phyloP scores from a whole-genome alignment of 1,139 yeast species.

The Saccharomyces uvarum region DNA sequence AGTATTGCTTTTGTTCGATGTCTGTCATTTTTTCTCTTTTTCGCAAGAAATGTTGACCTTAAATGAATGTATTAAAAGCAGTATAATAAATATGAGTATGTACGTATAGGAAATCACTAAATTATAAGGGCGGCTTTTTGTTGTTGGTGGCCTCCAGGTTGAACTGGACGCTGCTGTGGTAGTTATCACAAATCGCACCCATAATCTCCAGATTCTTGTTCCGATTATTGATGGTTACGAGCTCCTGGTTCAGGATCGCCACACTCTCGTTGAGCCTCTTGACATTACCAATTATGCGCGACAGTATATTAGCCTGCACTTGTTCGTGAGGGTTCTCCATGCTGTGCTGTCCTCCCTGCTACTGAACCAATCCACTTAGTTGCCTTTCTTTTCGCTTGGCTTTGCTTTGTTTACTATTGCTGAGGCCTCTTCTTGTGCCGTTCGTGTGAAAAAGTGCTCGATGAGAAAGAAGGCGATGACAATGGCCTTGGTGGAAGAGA shows the following conservation, averaged over 20 bases:
- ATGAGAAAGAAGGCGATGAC: not conserved
- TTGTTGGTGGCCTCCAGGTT: conserved; percentile 67
- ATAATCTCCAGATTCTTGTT: conserved; percentile 67
- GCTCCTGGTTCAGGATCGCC: conserved; percentile 45
- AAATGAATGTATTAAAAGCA: not conserved
- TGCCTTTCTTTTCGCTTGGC: not conserved
- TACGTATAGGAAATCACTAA: not conserved
- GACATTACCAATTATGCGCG: conserved; percentile 72
- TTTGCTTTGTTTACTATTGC: not conserved
- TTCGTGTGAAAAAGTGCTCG: not conserved
- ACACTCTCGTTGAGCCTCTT: conserved; percentile 70
- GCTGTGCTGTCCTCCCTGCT: not conserved
- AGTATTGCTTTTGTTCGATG: not conserved
- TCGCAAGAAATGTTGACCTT: not conserved
- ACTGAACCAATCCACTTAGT: not conserved
- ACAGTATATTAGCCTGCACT: conserved; percentile 68
- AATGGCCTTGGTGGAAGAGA: not conserved
- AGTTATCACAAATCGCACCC: conserved; percentile 77
- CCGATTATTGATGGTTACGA: conserved; percentile 42
- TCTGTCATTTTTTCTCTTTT: not conserved
- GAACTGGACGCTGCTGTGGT: conserved; percentile 62
- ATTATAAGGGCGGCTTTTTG: conserved; percentile 43
- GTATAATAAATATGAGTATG: not conserved
- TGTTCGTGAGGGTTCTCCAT: conserved; percentile 92
- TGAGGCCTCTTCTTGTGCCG: not conserved